phyloP scores from a whole-genome alignment of 352 stramenopile genomes.

The Pythium oligandrum region DNA sequence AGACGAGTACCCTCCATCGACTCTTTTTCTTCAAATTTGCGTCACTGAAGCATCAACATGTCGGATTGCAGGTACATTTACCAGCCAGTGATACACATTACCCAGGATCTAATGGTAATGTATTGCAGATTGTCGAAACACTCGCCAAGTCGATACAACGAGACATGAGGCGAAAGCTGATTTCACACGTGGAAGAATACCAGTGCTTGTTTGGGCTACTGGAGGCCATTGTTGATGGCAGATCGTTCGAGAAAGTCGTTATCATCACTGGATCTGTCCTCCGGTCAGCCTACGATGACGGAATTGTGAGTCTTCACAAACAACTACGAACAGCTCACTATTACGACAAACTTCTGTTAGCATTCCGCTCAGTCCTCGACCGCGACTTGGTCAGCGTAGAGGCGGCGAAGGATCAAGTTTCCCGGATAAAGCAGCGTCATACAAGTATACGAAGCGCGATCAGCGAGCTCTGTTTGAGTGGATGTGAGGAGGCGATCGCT shows the following conservation, averaged over 20 bases:
- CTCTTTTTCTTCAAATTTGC: slow-evolving; percentile 41
- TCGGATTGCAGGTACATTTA: slow-evolving; percentile 15
- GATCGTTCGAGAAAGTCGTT: slow-evolving; percentile 8
- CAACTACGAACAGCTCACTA: slow-evolving; percentile 17
- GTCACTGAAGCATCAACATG: slow-evolving; percentile 8
- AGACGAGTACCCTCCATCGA: slow-evolving; percentile 43
- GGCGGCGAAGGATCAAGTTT: not conserved
- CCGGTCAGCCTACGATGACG: slow-evolving; percentile 3
- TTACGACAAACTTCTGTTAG: slow-evolving; percentile 8
- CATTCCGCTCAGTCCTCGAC: slow-evolving; percentile 9
- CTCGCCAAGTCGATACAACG: slow-evolving; percentile 3
- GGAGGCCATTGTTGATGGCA: not conserved
- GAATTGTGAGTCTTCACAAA: slow-evolving; percentile 11
- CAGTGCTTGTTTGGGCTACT: slow-evolving; percentile 14
- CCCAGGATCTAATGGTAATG: not conserved
- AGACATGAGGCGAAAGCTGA: slow-evolving; percentile 5
- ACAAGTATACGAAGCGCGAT: slow-evolving; percentile 27
- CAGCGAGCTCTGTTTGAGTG: slow-evolving; percentile 33
- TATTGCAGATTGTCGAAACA: slow-evolving; percentile 7
- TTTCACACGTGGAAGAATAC: slow-evolving; percentile 13
- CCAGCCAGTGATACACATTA: not conserved
- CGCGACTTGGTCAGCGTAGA: not conserved
- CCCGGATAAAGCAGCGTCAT: slow-evolving; percentile 8
- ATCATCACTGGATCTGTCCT: slow-evolving; percentile 11
- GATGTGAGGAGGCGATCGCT: slow-evolving; percentile 25